Base-by-base conservation (phyloP, 106 monocot species). In the Phalaenopsis aphrodite region DNA sequence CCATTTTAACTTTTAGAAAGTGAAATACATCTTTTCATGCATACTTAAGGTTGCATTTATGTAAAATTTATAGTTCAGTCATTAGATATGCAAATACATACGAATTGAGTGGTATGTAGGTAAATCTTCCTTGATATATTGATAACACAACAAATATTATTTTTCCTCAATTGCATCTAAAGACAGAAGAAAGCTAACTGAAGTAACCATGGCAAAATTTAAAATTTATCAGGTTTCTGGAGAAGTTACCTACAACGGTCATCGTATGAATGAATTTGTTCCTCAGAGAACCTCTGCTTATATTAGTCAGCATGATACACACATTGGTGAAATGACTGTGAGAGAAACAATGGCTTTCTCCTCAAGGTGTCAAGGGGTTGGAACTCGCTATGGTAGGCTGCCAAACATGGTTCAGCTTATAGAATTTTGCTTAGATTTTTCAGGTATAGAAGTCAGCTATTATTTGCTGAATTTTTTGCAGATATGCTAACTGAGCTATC, bases 321-420 rank as follows among this genome's bases (percentile, higher is more conserved):
- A 90, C 81, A 76, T 88, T 42, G 93, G 84, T 18, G 93, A 93
- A 81, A 68, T 93, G 61, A 90, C 93, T 24, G 93, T 93, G 19
- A 39, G 90, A 52, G 93, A 93, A 81, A 93, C 88, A 17, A 76
- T 93, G 21, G 84, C 88, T 81, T 93, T 93, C 77, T 84, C 93
- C 42, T 86, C 90, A 75, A 86, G 83, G 85, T 93, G 90, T 75
- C 93, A 90, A 79, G 88, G 90, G 36, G 84, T 74, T 43, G 74
- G 74, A 74, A 74, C 74, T 74, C 74, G 74, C 7, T 74, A 74
- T 74, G 74, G 74, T 74, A 74, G 38, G 16, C 36, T 16, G 3
- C 16, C 17, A 36, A 42, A 36, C 11, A 74, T 5, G 7, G n/a
- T 69, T 39, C 69, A 69, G 4, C 10, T 61, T 30, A 18, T 43